These are phyloP conservation scores for Aegilops longissima DNA, from an alignment of 176 grass and related monocot genomes.

Conservation along the genomic window DNA sequence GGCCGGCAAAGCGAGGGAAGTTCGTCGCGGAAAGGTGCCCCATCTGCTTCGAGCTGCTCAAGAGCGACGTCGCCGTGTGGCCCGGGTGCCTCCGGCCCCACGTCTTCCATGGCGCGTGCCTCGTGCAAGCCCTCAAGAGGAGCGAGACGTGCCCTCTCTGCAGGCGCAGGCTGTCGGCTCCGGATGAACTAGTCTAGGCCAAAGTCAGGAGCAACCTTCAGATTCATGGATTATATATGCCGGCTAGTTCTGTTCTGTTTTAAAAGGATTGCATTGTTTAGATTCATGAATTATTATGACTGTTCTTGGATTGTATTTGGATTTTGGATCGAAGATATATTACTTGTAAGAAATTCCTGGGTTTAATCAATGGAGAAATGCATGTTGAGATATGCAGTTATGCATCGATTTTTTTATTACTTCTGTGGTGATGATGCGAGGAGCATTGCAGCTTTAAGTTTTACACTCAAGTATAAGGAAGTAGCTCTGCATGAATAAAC, in stretches of 20 bases:
- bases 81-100: constrained; percentile 22
- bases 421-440: neutral
- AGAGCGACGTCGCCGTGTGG: constrained; percentile 19
- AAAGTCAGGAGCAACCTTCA: neutral
- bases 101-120: constrained; percentile 34
- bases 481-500: too few relatives aligned
- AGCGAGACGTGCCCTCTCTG: constrained; percentile 24
- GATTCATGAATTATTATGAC: too few relatives aligned
- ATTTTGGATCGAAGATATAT: too few relatives aligned
- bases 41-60: constrained; percentile 5
- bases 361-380: neutral
- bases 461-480: too few relatives aligned
- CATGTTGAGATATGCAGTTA: neutral
- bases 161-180: neutral
- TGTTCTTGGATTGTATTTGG: too few relatives aligned
- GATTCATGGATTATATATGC: neutral
- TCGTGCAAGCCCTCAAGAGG: neutral
- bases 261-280: neutral
- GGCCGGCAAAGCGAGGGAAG: neutral
- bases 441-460: neutral
- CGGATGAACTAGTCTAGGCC: neutral
- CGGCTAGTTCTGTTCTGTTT: too few relatives aligned
- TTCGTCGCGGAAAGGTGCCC: neutral
- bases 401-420: neutral
- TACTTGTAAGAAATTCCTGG: neutral